Base-by-base conservation (phyloP, 805 yeast species). In the Kodamaea hsintzibuensis region DNA sequence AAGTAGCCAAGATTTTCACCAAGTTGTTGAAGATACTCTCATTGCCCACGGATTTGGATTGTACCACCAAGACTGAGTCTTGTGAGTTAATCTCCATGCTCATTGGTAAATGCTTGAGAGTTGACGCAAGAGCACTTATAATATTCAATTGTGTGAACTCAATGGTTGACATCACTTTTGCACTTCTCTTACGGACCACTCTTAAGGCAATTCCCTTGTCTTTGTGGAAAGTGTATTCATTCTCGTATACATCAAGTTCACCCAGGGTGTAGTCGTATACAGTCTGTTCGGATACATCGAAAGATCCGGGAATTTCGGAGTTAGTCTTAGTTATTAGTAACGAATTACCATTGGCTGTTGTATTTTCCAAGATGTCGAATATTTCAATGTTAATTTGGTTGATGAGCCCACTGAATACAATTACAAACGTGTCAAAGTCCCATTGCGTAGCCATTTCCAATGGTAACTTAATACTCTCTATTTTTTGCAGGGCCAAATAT, bases 61-160 rank as follows among this genome's bases (percentile, higher is more conserved):
- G 66, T 8, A 68, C 62, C 17, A 64, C 61, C 14, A 60, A 60
- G 6, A 65, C 51, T 12, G 39, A 62, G 59, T 63, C 78, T 51
- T 30, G 68, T 14, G 27, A 66, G 44, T 8, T 66, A 55, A 54
- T 70, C 58, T 22, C 78, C 69, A 52, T 77, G 70, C 54, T 68
- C 57, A 52, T 71, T 1, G 83, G 77, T 64, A 82, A 68, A 40
- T 76, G 78, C 59, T 79, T 82, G 45, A 81, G 57, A 18, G 79
- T 70, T 1, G 87, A 74, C 1, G 88, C 82, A 35, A 80, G 68
- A 6, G 83, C 74, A 57, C 85, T 78, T 3, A 82, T 79, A 42
- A 83, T 64, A 57, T 82, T 81, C 54, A 78, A 70, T 53, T 83
- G 86, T 3, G 82, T 77, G 60, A 78, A 83, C 10, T 56, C 62